Base-by-base conservation (phyloP, 2,329 filamentous ascomycete species). In the Colletotrichum musae region DNA sequence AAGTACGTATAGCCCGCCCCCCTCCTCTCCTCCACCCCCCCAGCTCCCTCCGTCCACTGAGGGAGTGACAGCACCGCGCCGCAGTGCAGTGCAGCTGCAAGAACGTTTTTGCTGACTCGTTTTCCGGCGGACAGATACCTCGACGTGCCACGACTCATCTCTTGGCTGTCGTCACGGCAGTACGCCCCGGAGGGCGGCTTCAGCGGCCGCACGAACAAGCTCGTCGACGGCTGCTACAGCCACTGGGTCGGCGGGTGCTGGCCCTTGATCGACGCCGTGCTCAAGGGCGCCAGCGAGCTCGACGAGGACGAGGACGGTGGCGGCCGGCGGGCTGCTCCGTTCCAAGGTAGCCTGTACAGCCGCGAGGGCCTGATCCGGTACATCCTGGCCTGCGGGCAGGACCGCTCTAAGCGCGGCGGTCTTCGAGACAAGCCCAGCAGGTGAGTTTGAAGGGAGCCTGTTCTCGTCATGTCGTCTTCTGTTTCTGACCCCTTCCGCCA, bases 241-340 rank as follows among this genome's bases (percentile, higher is more conserved):
- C 95, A 98, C 81, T 99, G 96, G 96, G 92, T 97, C 41, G 96
- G 96, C 63, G 93, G 93, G 63, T 98, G 95, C 83, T 99, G 95
- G 94, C 92, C 95, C 53, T 82, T 99, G 72, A 86, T 98, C 73
- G 93, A 98, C 83, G 93, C 94, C 66, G 91, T 91, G 63, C 82
- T 96, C 67, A 87, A 88, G 73, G 88, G 87, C 32, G 83, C 85
- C 64, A 80, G 63, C 43, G 72, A 70, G 57, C 68, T 62, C 51
- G 69, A 66, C 32, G 71, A 66, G 32, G 71, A 71, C 32, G 75
- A 74, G 73, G 45, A 75, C 75, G 65, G 76, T 77, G 53, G 74
- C 77, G 61, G 75, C 77, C 53, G 75, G 77, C 24, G 26, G 13
- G 18, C 36, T 45, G 18, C 36, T 45, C 59, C 64, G 21, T 36